These are phyloP conservation scores for Haberlea rhodopensis DNA, from an alignment of 257 asterid species.

Conservation along the genomic window DNA sequence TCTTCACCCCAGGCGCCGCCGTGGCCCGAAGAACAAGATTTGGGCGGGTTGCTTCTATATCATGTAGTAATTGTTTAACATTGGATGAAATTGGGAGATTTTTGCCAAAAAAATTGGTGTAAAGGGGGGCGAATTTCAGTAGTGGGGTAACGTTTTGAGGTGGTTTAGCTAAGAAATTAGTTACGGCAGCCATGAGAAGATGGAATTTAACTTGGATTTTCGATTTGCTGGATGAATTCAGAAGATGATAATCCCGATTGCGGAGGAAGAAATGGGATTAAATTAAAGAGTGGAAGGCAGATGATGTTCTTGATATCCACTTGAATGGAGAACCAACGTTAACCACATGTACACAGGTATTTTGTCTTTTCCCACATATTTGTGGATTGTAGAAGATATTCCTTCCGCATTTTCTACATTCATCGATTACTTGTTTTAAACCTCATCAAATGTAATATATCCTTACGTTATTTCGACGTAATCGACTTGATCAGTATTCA, in stretches of 20 bases:
- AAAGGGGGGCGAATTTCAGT: not conserved
- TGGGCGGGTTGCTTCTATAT: slow-evolving; percentile 14
- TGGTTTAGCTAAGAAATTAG: not conserved
- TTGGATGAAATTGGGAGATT: slow-evolving; percentile 10
- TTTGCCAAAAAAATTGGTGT: not conserved
- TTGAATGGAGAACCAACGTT: not conserved
- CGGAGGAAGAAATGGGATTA: not conserved
- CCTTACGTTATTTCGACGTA: not conserved
- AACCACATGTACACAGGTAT: not conserved
- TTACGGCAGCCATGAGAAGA: not conserved
- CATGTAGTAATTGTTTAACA: slow-evolving; percentile 17
- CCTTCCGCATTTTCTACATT: not conserved
- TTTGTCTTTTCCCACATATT: not conserved
- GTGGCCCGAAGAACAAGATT: slow-evolving; percentile 41
- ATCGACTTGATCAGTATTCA: too few species aligned
- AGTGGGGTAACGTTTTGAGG: not conserved
- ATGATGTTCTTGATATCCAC: not conserved
- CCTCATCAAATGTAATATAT: too few species aligned
- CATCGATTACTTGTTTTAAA: too few species aligned
- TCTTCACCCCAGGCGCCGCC: slow-evolving; percentile 48
- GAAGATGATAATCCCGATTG: too few species aligned
- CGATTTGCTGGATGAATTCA: too few species aligned
- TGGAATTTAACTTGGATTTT: too few species aligned
- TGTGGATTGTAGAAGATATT: not conserved
- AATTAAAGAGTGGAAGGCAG: not conserved